phyloP scores from a whole-genome alignment of 1,284 basidiomycete species.

The Cutaneotrichosporon spelunceum region DNA sequence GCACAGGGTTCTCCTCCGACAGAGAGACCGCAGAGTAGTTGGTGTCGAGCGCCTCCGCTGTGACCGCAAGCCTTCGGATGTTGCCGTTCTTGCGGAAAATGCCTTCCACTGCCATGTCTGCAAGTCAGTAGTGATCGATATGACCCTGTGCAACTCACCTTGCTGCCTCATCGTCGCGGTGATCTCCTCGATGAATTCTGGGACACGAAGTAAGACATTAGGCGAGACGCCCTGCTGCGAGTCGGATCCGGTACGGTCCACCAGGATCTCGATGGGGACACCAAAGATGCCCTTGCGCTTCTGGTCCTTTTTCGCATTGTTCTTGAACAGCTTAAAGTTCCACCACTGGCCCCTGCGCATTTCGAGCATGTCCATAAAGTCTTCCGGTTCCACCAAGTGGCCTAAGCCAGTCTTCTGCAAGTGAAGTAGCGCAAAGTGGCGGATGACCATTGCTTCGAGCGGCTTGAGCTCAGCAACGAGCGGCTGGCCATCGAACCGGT shows the following conservation, averaged over 20 bases:
- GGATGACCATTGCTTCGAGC: slow-evolving; percentile 84
- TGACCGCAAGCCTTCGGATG: slow-evolving; percentile 84
- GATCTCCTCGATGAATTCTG: slow-evolving; percentile 96
- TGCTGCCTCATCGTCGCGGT: slow-evolving; percentile 98
- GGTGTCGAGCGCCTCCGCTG: slow-evolving; percentile 88
- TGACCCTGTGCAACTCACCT: slow-evolving; percentile 67
- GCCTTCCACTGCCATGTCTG: slow-evolving; percentile 97
- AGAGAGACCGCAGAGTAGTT: slow-evolving; percentile 87
- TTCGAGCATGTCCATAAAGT: slow-evolving; percentile 89
- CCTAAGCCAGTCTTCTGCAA: slow-evolving; percentile 67
- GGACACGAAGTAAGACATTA: slow-evolving; percentile 78
- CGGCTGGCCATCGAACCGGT: slow-evolving; percentile 60
- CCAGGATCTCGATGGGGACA: slow-evolving; percentile 86
- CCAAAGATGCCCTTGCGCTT: slow-evolving; percentile 94
- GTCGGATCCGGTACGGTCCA: slow-evolving; percentile 93
- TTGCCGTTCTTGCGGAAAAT: slow-evolving; percentile 99
- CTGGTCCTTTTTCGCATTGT: slow-evolving; percentile 73
- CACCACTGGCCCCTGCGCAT: slow-evolving; percentile 92
- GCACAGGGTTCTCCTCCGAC: slow-evolving; percentile 92
- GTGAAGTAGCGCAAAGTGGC: slow-evolving; percentile 82
- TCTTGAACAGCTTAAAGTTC: slow-evolving; percentile 88
- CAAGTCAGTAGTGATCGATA: background rate
- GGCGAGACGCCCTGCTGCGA: slow-evolving; percentile 79
- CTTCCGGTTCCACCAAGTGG: slow-evolving; percentile 83
- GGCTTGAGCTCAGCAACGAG: slow-evolving; percentile 80